A percentile compares a stretch with the other conserved stretches of the same genome.
phyloP scores from a whole-genome alignment of 495 filamentous ascomycete species.

The Tuber umbilicatum region DNA sequence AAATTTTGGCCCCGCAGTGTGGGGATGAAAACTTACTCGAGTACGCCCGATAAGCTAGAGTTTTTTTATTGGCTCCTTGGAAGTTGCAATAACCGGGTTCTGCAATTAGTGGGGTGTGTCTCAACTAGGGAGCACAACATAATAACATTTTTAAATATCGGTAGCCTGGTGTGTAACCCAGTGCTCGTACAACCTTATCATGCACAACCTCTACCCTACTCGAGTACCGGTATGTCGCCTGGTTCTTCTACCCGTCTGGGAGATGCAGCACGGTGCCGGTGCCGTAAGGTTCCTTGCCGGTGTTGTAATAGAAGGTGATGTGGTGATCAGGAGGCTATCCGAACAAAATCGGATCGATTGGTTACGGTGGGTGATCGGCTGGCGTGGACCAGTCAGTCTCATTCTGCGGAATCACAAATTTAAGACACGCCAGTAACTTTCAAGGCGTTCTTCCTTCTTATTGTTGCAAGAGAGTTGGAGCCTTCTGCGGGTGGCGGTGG shows the following conservation, averaged over 20 bases:
- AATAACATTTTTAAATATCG: not conserved
- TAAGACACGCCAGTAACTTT: not conserved
- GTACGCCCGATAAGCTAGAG: not conserved
- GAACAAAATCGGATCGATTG: not conserved
- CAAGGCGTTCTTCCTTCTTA: not conserved
- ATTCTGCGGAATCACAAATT: not conserved
- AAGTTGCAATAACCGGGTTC: not conserved
- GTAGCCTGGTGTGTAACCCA: not conserved
- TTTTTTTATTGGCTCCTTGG: not conserved
- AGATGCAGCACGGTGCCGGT: not conserved
- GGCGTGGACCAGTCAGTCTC: not conserved
- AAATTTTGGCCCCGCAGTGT: not conserved
- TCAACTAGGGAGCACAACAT: not conserved
- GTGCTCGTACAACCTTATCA: not conserved
- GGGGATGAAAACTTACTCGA: not conserved
- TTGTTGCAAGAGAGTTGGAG: not conserved
- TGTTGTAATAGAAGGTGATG: not conserved
- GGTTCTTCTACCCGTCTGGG: not conserved
- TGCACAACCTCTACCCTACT: not conserved
- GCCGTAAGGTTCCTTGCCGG: not conserved
- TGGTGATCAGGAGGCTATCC: not conserved
- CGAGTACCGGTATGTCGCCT: no score
- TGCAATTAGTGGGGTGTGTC: not conserved
- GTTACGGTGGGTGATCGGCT: not conserved
- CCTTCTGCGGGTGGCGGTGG: not conserved